Evolutionary conservation across 2,329 filamentous ascomycete species (phyloP), one percentile per base, ranked within the genome.

Genomic region (Penicillium sp.): DNA sequence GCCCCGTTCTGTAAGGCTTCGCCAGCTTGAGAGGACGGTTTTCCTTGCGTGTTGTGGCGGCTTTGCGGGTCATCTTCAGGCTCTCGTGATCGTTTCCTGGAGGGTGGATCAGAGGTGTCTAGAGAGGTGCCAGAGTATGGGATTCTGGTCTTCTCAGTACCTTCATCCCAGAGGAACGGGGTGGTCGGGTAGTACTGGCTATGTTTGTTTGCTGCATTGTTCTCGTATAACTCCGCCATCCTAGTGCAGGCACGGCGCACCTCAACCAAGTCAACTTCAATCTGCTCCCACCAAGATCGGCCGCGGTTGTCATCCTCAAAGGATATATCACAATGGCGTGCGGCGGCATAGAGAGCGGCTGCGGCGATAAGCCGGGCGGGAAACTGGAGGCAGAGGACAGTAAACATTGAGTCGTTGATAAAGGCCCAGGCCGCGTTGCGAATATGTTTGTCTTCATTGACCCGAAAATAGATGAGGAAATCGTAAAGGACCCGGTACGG

Each of bases 351-450:
- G 29, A 99, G 86, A 19, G 93, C 90, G 29, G 88, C 90, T 35
- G 94, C 90, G 17, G 94, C 93, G 57, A 98, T 91, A 45, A 92
- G 91, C 46, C 88, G 86, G 17, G 92, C 87, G 21, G 88, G 87
- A 75, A 93, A 90, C 31, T 96, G 83, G 3, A 99, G 84, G 63
- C 93, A 96, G 53, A 98, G 83, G 46, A 90, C 87, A 0, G 94
- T 98, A 63, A 94, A 87, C 67, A 89, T 91, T 21, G 90, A 91
- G 77, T 99, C 95, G 74, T 96, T 97, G 66, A 96, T 88, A 71
- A 97, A 98, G 0, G 92, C 90, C 93, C 95, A 98, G 1, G 92
- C 91, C 0, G 91, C 88, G 77, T 97, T 93, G 59, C 94, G 87
- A 31, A 98, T 80, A 58, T 85, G 82, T 78, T 94, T 94, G 78